A percentile compares a stretch with the other conserved stretches of the same genome.
Evolutionary conservation across 2,329 filamentous ascomycete genomes (phyloP).

Genomic region (Metarhizium album): DNA sequence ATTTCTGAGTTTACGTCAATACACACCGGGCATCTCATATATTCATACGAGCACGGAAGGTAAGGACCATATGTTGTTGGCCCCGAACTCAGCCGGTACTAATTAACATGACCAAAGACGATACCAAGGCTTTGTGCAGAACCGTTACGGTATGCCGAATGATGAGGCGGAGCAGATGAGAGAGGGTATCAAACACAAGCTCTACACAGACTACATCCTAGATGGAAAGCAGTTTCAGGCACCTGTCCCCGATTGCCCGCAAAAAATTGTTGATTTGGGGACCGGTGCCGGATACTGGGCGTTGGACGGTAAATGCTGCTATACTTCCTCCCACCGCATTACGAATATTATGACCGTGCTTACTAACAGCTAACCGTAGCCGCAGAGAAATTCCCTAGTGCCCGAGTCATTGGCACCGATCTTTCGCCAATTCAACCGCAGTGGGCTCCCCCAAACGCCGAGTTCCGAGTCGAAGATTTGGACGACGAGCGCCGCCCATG

Average conservation of each 20-base stretch:
- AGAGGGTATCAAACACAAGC: constrained; percentile 36
- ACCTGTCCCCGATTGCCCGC: constrained; percentile 32
- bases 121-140: constrained; percentile 36
- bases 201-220: constrained; percentile 36
- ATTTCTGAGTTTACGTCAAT: constrained; percentile 31
- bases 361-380: constrained; percentile 20
- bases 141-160: constrained; percentile 40
- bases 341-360: background rate
- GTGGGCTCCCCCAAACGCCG: constrained; percentile 45
- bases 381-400: constrained; percentile 33
- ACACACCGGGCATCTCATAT: constrained; percentile 14
- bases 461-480: constrained; percentile 32
- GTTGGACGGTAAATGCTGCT: constrained; percentile 31
- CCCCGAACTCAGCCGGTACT: background rate
- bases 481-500: constrained; percentile 25
- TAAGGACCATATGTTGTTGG: constrained; percentile 8
- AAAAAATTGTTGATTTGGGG: constrained; percentile 40
- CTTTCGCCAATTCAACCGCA: constrained; percentile 32
- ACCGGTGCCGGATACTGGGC: constrained; percentile 46
- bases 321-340: background rate
- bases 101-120: constrained; percentile 22
- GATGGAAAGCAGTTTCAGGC: constrained; percentile 30
- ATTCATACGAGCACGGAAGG: constrained; percentile 27
- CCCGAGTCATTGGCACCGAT: constrained; percentile 34
- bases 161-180: constrained; percentile 39